Base-by-base conservation (phyloP, 176 grass and related monocot species). In the Avena eriantha region DNA sequence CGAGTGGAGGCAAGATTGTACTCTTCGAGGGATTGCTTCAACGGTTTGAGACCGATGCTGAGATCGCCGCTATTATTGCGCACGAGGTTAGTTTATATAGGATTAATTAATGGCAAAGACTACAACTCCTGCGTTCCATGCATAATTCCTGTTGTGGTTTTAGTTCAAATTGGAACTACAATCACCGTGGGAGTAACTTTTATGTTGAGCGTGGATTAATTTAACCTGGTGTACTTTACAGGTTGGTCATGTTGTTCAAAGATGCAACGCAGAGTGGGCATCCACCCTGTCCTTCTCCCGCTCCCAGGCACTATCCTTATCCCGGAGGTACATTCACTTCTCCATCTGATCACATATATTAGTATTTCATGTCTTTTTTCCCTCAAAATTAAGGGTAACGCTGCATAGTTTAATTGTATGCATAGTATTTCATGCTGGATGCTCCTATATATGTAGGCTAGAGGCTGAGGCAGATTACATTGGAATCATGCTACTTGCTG, bases 161-260 rank as follows among this genome's bases (percentile, higher is more conserved):
- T 29, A 29, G 29, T 29, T 29, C 29, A 29, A 29, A 29, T 29
- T 29, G 29, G 29, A 29, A 29, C 29, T 29, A 29, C 29, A 29
- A 29, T 29, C 29, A 29, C 29, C 29, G 29, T 17, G 6, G 34
- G 8, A 53, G 14, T 33, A 67, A 7, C 35, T 16, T 68, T 36
- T 33, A 9, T 66, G 4, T 16, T 13, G 24, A 33, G 61, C 4
- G 26, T 11, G 4, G 61, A 2, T 71, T 71, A 43, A n/a, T 71
- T 46, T 72, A 23, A 23, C 69, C 39, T 72, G 36, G 22, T 72
- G 19, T 3, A 72, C 21, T 46, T 73, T 48, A 16, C 23, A 73
- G 70, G 70, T 74, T 47, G 71, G 71, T 14, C 71, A 74, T 74
- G 71, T 74, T 74, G 71, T 74, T 8, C 71, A 74, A 48, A 74